Evolutionary conservation across 768 basidiomycete genomes (phyloP).

Genomic region (Tulasnella sp.): DNA sequence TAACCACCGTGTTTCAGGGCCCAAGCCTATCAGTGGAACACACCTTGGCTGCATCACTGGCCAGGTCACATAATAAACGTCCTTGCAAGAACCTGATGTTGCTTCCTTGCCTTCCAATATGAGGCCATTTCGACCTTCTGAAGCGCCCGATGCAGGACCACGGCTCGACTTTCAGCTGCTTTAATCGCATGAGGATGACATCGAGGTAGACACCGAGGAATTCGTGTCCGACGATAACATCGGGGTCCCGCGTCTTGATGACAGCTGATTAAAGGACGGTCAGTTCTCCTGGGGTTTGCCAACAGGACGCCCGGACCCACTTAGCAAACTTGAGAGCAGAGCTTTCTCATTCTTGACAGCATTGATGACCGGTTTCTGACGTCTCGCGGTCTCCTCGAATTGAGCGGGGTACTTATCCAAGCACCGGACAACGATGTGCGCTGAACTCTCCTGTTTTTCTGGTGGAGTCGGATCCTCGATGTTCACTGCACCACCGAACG

Average conservation of each 20-base stretch:
- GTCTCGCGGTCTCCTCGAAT: slow-evolving; percentile 68
- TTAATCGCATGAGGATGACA: slow-evolving; percentile 85
- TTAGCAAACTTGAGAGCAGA: slow-evolving; percentile 75
- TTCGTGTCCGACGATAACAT: slow-evolving; percentile 91
- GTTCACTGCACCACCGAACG: slow-evolving; percentile 50
- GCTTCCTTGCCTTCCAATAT: slow-evolving; percentile 74
- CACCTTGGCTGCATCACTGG: slow-evolving; percentile 92
- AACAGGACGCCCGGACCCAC: slow-evolving; percentile 42
- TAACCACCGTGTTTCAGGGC: not conserved
- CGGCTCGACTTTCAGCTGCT: slow-evolving; percentile 83
- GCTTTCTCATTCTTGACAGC: slow-evolving; percentile 79
- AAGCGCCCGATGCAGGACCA: slow-evolving; percentile 94
- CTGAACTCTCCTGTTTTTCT: slow-evolving; percentile 73
- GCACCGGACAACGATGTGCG: slow-evolving; percentile 86
- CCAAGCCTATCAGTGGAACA: slow-evolving; percentile 29
- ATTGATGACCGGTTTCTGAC: slow-evolving; percentile 58
- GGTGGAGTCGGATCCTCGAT: slow-evolving; percentile 92
- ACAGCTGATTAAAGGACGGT: slow-evolving; percentile 46
- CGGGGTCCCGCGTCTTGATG: slow-evolving; percentile 84
- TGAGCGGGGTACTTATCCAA: slow-evolving; percentile 80
- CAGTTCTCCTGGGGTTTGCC: slow-evolving; percentile 25
- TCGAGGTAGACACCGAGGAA: slow-evolving; percentile 88
- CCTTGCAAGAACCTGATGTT: slow-evolving; percentile 83
- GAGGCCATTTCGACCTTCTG: slow-evolving; percentile 75
- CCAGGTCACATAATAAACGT: slow-evolving; percentile 84